Conservation (phyloP, 2,329 filamentous ascomycete species). For the Fusarium veterinarium region DNA sequence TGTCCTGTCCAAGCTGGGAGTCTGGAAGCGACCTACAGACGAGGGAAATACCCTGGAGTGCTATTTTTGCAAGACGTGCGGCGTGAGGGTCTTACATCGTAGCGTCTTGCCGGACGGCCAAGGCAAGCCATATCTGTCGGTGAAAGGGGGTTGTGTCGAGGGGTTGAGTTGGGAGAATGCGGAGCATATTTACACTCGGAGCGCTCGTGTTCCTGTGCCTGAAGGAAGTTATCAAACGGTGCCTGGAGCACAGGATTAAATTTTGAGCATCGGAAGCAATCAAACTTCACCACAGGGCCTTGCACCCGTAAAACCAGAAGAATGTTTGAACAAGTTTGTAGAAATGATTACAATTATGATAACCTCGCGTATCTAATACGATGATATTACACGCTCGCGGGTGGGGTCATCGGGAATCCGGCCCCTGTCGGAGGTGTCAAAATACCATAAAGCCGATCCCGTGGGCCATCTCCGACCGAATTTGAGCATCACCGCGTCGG, state of each 20-base stretch:
- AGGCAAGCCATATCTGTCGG: conserved; percentile 51
- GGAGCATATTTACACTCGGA: conserved; percentile 59
- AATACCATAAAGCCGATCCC: conserved; percentile 32
- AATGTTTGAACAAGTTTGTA: neutral
- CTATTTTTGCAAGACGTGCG: conserved; percentile 57
- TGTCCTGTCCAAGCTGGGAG: conserved; percentile 47
- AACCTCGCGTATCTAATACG: neutral
- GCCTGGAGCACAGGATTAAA: conserved; percentile 7
- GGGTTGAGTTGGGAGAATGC: conserved; percentile 54
- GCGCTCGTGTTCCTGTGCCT: conserved; percentile 59
- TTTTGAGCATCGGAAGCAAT: neutral
- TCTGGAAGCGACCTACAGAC: conserved; percentile 55
- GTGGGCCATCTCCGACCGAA: conserved; percentile 29
- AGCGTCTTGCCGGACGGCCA: conserved; percentile 52
- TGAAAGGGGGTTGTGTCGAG: conserved; percentile 61
- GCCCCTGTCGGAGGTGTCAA: conserved; percentile 17
- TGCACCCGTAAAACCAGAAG: neutral
- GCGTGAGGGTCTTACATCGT: conserved; percentile 61
- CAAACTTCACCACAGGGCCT: neutral
- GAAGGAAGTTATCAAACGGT: conserved; percentile 46
- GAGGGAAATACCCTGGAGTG: conserved; percentile 56
- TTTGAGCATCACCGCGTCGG: conserved; percentile 8
- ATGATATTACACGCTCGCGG: neutral
- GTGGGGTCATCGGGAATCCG: conserved; percentile 24
- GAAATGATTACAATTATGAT: neutral